Evolutionary conservation across 257 asterid species (phyloP), one percentile per base, ranked within the genome.

Genomic region (Craterostigma plantagineum): DNA sequence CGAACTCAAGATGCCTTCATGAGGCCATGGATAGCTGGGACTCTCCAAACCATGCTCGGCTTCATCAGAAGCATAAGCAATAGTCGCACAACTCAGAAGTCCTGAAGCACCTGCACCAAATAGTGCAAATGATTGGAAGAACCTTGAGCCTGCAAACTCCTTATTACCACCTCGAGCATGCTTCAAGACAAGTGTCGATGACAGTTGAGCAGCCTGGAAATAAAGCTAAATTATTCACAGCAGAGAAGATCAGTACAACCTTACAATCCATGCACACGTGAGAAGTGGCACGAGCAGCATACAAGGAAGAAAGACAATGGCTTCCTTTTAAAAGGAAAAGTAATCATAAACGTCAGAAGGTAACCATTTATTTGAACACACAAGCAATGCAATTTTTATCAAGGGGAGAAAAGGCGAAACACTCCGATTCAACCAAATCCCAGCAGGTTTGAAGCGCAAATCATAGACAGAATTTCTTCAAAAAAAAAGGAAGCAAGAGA

Each of bases 21-120:
- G 72, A 35, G 76, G 79, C 79, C 79, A 67, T 23, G 79, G 76
- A 61, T 71, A 71, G 48, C 35, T 56, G 6, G 79, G 68, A 39
- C 55, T 42, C 51, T 63, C 72, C 48, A 71, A 52, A 2, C 76
- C 79, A 42, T 71, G 72, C 53, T 71, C 79, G 10, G 67, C 76
- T 56, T 71, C 79, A 18, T 71, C 79, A 33, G 71, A 57, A 14
- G 50, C 34, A 16, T 47, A 70, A 34, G 79, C 65, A 33, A 71
- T 38, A 45, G 72, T 49, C 15, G 70, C 61, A 52, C 33, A 60
- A 40, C 72, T 50, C 36, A 71, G 58, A 41, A 67, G 63, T 52
- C 79, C 72, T 14, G 75, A 59, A 12, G 60, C 62, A 38, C 76
- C 69, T 27, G 72, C 76, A 33, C 76, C 72, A 49, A 61, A 35